These are phyloP conservation scores for Umbilicaria muhlenbergii DNA, from an alignment of 495 filamentous ascomycete genomes.

Conservation along the genomic window DNA sequence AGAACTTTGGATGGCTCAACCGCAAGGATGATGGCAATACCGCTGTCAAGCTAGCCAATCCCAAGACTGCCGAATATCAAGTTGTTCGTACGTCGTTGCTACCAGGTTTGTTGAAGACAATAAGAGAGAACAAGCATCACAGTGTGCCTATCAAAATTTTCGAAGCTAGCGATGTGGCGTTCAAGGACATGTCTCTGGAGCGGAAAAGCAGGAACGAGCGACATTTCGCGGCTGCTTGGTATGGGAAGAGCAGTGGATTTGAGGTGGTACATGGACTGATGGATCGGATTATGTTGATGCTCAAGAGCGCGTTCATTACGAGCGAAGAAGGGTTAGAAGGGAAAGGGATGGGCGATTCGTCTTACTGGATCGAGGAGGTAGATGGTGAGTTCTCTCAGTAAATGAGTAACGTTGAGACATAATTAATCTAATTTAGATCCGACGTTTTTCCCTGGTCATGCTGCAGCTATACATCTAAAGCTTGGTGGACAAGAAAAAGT, in stretches of 20 bases:
- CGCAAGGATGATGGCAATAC: constrained; percentile 75
- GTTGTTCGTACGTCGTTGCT: constrained; percentile 82
- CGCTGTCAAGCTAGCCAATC: constrained; percentile 81
- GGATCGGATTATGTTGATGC: constrained; percentile 85
- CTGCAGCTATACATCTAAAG: constrained; percentile 63
- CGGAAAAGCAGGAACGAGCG: constrained; percentile 80
- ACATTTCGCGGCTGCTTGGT: constrained; percentile 89
- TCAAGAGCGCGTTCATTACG: constrained; percentile 65
- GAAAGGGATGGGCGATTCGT: constrained; percentile 38
- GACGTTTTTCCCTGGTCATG: constrained; percentile 83
- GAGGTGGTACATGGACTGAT: constrained; percentile 90
- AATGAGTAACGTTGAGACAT: neutral
- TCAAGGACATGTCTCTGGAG: constrained; percentile 68
- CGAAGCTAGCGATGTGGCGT: constrained; percentile 79
- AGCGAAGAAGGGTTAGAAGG: constrained; percentile 51
- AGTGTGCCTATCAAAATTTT: constrained; percentile 83
- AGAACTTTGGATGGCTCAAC: constrained; percentile 96
- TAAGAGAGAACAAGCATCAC: constrained; percentile 88
- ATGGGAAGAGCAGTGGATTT: constrained; percentile 90
- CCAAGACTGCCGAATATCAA: constrained; percentile 93
- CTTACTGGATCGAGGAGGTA: constrained; percentile 87
- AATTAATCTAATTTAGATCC: constrained; percentile 34
- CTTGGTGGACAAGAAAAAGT: constrained; percentile 50
- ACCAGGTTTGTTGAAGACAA: constrained; percentile 85
- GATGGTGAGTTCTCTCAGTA: constrained; percentile 40